Evolutionary conservation across 1,284 basidiomycete genomes (phyloP).

Genomic region (Agaricales sp.): DNA sequence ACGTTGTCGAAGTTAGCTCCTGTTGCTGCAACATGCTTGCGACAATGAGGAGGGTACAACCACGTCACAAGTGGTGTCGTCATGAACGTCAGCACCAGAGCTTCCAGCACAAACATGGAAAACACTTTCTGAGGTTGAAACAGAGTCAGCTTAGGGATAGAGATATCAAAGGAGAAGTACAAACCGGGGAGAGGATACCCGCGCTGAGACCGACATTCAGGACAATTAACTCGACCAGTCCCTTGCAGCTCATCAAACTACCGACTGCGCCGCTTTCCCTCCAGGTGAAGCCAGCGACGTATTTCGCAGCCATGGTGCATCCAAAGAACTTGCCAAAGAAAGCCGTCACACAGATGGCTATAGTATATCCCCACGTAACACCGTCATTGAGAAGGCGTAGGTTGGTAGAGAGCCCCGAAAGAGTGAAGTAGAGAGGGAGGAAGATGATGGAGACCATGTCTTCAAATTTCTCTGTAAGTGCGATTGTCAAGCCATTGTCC

Average conservation of each 20-base stretch:
- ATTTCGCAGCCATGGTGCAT: conserved; percentile 59
- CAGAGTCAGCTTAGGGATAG: conserved; percentile 2
- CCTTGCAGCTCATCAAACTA: conserved; percentile 93
- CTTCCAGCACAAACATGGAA: conserved; percentile 90
- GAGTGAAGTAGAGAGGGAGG: conserved; percentile 83
- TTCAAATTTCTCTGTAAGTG: conserved; percentile 74
- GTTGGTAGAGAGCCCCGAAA: conserved; percentile 85
- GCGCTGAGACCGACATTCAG: conserved; percentile 89
- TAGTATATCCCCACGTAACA: conserved; percentile 86
- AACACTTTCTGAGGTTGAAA: conserved; percentile 42
- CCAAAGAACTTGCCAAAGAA: conserved; percentile 80
- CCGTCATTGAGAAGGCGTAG: conserved; percentile 76
- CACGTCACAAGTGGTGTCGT: conserved; percentile 79
- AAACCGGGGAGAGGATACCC: conserved; percentile 61
- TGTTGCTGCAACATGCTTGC: conserved; percentile 32
- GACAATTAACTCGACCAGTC: conserved; percentile 87
- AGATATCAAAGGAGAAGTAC: conserved; percentile 2
- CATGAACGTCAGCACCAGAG: conserved; percentile 78
- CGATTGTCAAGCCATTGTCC: conserved; percentile 76
- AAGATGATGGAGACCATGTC: conserved; percentile 78
- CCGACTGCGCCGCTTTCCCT: conserved; percentile 84
- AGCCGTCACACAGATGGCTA: conserved; percentile 73
- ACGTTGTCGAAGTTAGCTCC: conserved; percentile 38
- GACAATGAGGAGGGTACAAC: conserved; percentile 65
- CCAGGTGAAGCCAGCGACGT: conserved; percentile 59